Evolutionary conservation across 78 protist genomes (phyloP).

Genomic region (Bodo saltans): DNA sequence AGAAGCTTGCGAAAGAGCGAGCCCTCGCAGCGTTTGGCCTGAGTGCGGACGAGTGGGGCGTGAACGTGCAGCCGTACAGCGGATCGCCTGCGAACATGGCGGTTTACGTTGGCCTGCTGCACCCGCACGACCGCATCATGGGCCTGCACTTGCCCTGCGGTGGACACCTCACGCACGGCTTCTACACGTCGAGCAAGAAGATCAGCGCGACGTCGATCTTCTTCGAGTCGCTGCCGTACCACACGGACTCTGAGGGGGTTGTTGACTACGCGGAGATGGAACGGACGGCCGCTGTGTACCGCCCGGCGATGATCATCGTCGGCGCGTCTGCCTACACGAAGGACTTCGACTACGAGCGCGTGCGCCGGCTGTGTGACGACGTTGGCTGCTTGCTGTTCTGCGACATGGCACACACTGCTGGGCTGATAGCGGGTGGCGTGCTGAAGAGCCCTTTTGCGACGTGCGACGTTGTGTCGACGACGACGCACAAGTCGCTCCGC

Average conservation of each 20-base stretch:
- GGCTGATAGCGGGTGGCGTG: conserved; percentile 87
- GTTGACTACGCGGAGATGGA: conserved; percentile 94
- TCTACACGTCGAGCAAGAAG: conserved; percentile 82
- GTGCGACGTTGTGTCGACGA: conserved; percentile 96
- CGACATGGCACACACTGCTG: conserved; percentile 98
- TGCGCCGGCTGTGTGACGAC: conserved; percentile 82
- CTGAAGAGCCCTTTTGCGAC: conserved; percentile 69
- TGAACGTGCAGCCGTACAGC: conserved; percentile 95
- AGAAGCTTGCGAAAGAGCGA: conserved; percentile 83
- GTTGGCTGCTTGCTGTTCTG: conserved; percentile 81
- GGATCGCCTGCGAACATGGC: conserved; percentile 93
- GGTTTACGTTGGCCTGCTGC: conserved; percentile 79
- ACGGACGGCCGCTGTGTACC: conserved; percentile 75
- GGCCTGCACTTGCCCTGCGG: conserved; percentile 96
- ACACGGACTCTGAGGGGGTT: conserved; percentile 79
- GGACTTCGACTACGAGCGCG: conserved; percentile 84
- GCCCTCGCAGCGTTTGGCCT: conserved; percentile 85
- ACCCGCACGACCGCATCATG: conserved; percentile 98
- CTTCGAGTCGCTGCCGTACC: conserved; percentile 96
- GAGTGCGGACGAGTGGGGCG: conserved; percentile 94
- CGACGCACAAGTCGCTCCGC: conserved; percentile 98
- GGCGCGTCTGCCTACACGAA: conserved; percentile 97
- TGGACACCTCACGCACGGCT: conserved; percentile 82
- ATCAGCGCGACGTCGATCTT: conserved; percentile 90
- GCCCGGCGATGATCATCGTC: conserved; percentile 89